Evolutionary conservation across 2,329 filamentous ascomycete genomes (phyloP), one percentile per base, ranked within the genome.

Genomic region (Arthrobotrys conoides): DNA sequence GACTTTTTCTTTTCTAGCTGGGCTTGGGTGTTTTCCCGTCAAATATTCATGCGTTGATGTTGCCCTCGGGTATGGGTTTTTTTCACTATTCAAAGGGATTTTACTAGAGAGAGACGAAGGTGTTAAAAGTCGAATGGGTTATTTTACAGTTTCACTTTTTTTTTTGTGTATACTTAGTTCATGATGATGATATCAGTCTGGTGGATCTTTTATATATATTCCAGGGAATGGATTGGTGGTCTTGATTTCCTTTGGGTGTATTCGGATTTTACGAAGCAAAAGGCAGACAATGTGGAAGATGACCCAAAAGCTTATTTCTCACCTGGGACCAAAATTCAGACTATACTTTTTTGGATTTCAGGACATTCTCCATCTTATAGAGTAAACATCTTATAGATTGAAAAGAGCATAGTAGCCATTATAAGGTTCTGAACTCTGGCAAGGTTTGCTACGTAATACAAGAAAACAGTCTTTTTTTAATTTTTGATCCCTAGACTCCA

Each of bases 1-100:
- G 72, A 64, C 66, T 48, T 24, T 76, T 57, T 48, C 10, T 48
- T 64, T 48, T 18, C 14, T 12, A 41, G 9, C 44, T 46, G 44
- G 44, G 44, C n/a, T 10, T 46, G 16, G n/a, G 44, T 5, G 12
- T 49, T 38, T 14, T 16, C 27, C 44, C 9, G 14, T 12, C 12
- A 36, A 14, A 51, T 10, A 51, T n/a, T 51, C 36, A 48, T n/a
- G 41, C 41, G n/a, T 49, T 22, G 27, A 48, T 51, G 61, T 36
- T 64, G 22, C 22, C 24, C 24, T 36, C 10, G 41, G 22, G 4
- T 49, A 65, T 49, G 22, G 41, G 1, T 44, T 48, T n/a, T n/a
- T n/a, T n/a, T n/a, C n/a, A n/a, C n/a, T 65, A 22, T 51, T 65
- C 46, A 24, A 48, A 36, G 24, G 41, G 61, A 33, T 51, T n/a